Base-by-base conservation (phyloP, 345 rosid species). In the Eucalyptus cladocalyx region DNA sequence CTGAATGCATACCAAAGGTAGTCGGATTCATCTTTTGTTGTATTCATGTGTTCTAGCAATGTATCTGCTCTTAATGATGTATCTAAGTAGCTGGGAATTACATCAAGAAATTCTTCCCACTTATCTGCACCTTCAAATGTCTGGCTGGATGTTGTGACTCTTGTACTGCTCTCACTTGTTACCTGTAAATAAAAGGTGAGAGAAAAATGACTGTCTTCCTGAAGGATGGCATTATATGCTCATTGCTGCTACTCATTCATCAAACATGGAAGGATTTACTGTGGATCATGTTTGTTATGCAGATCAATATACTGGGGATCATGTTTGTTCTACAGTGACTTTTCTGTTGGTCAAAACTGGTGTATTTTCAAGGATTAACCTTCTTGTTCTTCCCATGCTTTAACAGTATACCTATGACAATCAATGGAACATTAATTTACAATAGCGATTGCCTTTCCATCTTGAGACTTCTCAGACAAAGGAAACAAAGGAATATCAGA, bases 1-100 rank as follows among this genome's bases (percentile, higher is more conserved):
- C 97, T 96, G 91, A 90, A 88, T 18, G 97, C 93, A 86, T 95
- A 97, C 99, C 99, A 97, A 87, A 97, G 98, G 89, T 97, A 97
- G 91, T 97, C 99, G 45, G 96, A 92, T 88, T 89, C 90, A 89
- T 97, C 99, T 86, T 97, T 94, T 4, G 99, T 97, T 87, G 93
- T 89, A 62, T 93, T 94, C 93, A 93, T 96, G 28, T 97, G 99
- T 89, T 97, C 99, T 86, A 97, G 86, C 48, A 96, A 51, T 49
- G 85, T 86, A 90, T 93, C 90, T 87, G 93, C 56, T 90, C 87
- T 93, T 16, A 96, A n/a, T 24, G 92, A 37, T 87, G 97, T 91
- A 54, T 92, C 95, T 88, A 89, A 88, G 89, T 94, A 97, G 42
- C 92, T 88, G 49, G 95, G 95, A 88, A 94, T 92, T 18, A 81